Evolutionary conservation across 2,329 filamentous ascomycete genomes (phyloP), one percentile per base, ranked within the genome.

Genomic region (Alternaria brassicicola): DNA sequence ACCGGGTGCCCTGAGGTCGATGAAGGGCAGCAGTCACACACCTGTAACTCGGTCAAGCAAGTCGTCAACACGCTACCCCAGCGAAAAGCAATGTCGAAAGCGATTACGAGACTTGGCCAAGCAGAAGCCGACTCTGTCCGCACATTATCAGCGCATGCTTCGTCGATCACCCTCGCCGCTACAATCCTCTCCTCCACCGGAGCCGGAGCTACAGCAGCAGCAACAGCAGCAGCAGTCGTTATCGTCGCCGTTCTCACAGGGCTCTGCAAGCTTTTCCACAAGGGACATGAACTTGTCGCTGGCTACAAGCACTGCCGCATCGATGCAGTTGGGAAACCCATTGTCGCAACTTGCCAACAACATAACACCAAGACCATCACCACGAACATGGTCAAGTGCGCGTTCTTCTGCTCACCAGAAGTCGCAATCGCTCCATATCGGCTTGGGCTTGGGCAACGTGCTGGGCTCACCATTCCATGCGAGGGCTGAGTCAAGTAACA

Each of bases 61-160:
- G 57, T 68, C 73, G 8, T 77, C 79, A 61, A 69, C 78, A 25
- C 68, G 78, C 35, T 89, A 85, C 82, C 86, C 86, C 35, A 84
- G 83, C 1, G 85, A 87, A 67, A 80, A 84, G 47, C 83, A 85
- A 23, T 87, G 85, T 17, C 80, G 87, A 52, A 81, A 82, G 62
- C 79, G 86, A 60, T 75, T 89, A 23, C 84, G 87, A 62, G 78
- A 84, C 47, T 75, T 89, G 15, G 88, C 86, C 72, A 86, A 85
- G 71, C 80, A 82, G 62, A 86, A 87, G 68, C 85, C 87, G 56
- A 85, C 82, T 6, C 83, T 89, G 48, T 84, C 86, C 33, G 85
- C 86, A 19, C 86, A 89, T 67, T 89, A 89, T 69, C 85, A 88
- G 69, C 82, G 87, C 59, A 79, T 89, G 65, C 78, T 89, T 61